Conservation (phyloP, 257 asterid genomes). For the Solanum clarkiae region DNA sequence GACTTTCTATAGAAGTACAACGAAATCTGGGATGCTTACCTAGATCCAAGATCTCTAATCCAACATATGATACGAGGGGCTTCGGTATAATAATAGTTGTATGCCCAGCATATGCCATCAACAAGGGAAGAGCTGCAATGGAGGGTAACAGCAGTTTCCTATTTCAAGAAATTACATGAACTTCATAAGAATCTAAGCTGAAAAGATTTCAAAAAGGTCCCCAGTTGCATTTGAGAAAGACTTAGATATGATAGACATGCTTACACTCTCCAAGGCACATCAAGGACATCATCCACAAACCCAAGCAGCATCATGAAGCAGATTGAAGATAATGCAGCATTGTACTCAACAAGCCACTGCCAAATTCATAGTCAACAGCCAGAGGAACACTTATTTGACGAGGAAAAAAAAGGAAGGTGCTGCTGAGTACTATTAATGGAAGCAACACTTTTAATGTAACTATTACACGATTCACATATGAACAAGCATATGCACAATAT, state of each 20-base stretch:
- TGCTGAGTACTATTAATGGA: neutral
- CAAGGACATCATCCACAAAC: constrained; percentile 95
- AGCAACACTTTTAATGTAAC: neutral
- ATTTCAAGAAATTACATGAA: constrained; percentile 24
- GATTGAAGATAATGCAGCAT: constrained; percentile 90
- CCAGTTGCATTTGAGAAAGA: neutral
- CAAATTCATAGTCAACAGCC: neutral
- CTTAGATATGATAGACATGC: constrained; percentile 10
- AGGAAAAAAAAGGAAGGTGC: neutral
- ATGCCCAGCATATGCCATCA: constrained; percentile 96
- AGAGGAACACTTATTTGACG: neutral
- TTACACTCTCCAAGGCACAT: constrained; percentile 99
- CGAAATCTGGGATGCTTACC: constrained; percentile 24
- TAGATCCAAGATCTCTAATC: constrained; percentile 54
- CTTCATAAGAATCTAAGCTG: constrained; percentile 12
- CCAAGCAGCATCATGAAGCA: constrained; percentile 97
- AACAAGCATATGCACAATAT: neutral
- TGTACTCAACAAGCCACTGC: constrained; percentile 98
- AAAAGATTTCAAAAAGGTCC: neutral
- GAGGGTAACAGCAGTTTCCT: constrained; percentile 83
- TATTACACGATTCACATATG: neutral
- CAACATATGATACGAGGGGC: constrained; percentile 62
- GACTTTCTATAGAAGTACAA: neutral
- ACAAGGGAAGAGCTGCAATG: constrained; percentile 80
- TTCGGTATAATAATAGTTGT: constrained; percentile 81